Percentiles rank a stretch among this genome's conserved stretches.
Evolutionary conservation across 2,329 filamentous ascomycete genomes (phyloP).

Genomic region (Emmonsiellopsis sp.): DNA sequence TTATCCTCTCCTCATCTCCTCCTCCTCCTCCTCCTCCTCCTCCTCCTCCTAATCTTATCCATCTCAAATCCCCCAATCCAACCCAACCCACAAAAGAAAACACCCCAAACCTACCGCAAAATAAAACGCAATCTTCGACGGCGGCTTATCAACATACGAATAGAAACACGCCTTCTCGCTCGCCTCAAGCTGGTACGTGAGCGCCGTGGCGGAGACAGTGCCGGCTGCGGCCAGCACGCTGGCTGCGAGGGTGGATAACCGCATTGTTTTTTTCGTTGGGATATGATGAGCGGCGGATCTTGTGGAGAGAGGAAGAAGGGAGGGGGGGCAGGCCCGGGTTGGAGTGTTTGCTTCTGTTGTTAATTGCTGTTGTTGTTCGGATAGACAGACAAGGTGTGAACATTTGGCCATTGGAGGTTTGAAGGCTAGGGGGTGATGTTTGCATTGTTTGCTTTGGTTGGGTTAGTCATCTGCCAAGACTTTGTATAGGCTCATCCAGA

Average conservation of each 20-base stretch:
- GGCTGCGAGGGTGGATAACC: slow-evolving; percentile 51
- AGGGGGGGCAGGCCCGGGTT: neutral
- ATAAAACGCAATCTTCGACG: slow-evolving; percentile 93
- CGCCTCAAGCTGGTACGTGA: slow-evolving; percentile 84
- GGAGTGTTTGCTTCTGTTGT: neutral
- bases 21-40: neutral
- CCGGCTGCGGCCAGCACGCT: slow-evolving; percentile 67
- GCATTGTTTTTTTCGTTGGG: slow-evolving; percentile 44
- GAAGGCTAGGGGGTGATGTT: slow-evolving; percentile 7
- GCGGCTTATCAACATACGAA: slow-evolving; percentile 63
- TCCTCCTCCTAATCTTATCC: neutral
- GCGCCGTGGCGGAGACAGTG: slow-evolving; percentile 71
- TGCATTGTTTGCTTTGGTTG: slow-evolving; percentile 7
- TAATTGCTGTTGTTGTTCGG: too few relatives aligned
- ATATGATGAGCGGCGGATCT: neutral
- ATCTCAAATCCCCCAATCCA: neutral
- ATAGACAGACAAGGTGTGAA: too few relatives aligned
- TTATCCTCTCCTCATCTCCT: neutral
- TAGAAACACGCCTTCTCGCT: slow-evolving; percentile 98
- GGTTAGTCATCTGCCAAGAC: neutral
- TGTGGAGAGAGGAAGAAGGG: neutral
- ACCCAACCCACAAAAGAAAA: neutral
- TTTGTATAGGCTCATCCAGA: too few relatives aligned
- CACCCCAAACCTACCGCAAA: slow-evolving; percentile 66
- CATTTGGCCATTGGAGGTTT: slow-evolving; percentile 1